These are phyloP conservation scores for Osmanthus fragrans DNA, from an alignment of 257 asterid genomes.

Conservation along the genomic window DNA sequence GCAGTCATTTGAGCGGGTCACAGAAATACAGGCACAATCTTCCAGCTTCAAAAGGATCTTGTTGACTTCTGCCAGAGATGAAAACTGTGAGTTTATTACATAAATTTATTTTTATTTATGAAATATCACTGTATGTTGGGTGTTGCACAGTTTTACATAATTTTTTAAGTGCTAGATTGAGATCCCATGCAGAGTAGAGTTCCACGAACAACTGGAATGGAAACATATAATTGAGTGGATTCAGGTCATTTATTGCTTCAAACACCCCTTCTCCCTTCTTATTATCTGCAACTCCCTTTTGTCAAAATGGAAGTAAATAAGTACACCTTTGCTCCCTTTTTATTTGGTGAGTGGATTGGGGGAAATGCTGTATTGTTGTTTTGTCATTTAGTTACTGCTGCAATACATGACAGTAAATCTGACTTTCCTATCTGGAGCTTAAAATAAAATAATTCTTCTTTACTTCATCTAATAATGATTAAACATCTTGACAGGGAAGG, in stretches of 20 bases:
- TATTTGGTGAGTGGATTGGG: neutral
- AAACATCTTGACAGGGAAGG: slow-evolving; percentile 48
- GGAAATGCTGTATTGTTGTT: neutral
- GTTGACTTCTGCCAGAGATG: slow-evolving; percentile 52
- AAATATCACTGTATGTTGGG: neutral
- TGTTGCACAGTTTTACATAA: neutral
- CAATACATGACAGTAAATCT: slow-evolving; percentile 1
- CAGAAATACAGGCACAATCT: slow-evolving; percentile 60
- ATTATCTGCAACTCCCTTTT: neutral
- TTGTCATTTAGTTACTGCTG: slow-evolving; percentile 12
- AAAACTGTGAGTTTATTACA: slow-evolving; percentile 29
- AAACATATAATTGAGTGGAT: neutral
- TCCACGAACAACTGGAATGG: neutral
- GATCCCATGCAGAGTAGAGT: slow-evolving; percentile 1
- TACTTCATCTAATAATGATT: slow-evolving; percentile 11
- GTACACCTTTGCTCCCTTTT: neutral
- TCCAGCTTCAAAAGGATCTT: slow-evolving; percentile 56
- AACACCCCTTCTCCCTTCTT: neutral
- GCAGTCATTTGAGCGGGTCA: slow-evolving; percentile 57
- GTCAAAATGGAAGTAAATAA: neutral
- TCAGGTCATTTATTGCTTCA: neutral
- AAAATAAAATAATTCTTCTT: neutral
- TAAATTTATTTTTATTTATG: neutral
- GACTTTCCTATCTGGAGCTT: neutral
- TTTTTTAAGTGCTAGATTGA: neutral